These are phyloP conservation scores for Wickerhamiella qilinensis DNA, from an alignment of 805 yeast genomes.

Conservation along the genomic window DNA sequence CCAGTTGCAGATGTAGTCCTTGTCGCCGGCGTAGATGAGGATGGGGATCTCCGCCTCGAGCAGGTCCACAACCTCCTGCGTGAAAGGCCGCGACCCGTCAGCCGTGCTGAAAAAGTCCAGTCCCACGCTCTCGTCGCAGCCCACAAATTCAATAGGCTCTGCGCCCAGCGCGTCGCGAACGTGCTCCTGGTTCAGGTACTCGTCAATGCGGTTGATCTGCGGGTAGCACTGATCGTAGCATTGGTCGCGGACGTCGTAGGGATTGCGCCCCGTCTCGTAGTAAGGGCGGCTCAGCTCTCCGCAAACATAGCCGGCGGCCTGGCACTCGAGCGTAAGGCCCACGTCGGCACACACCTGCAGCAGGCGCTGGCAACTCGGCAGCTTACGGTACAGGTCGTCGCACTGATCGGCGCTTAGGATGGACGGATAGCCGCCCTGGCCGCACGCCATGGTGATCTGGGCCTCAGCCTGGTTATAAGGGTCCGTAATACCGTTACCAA, in stretches of 20 bases:
- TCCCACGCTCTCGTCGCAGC: constrained; percentile 66
- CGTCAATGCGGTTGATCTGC: constrained; percentile 51
- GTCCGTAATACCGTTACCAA: constrained; percentile 87
- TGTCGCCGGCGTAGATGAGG: constrained; percentile 84
- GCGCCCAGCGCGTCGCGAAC: constrained; percentile 74
- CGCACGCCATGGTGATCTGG: constrained; percentile 91
- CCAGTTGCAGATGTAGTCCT: constrained; percentile 89
- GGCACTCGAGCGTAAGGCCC: constrained; percentile 66
- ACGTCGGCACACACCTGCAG: constrained; percentile 58
- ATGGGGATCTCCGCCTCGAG: constrained; percentile 62
- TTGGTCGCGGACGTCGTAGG: constrained; percentile 71
- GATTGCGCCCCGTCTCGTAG: constrained; percentile 66
- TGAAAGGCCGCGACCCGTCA: constrained; percentile 54
- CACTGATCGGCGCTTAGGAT: constrained; percentile 67
- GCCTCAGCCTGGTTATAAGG: constrained; percentile 61
- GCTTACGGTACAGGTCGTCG: constrained; percentile 41
- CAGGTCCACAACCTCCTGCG: constrained; percentile 37
- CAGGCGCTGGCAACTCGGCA: constrained; percentile 60
- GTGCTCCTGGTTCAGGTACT: constrained; percentile 55
- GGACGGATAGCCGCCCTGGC: constrained; percentile 70
- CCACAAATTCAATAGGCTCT: constrained; percentile 55
- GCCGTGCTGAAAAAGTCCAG: constrained; percentile 56
- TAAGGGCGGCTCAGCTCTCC: constrained; percentile 58
- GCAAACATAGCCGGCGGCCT: constrained; percentile 79
- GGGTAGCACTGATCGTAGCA: constrained; percentile 51